A percentile compares a stretch with the other conserved stretches of the same genome.
Conservation (phyloP, 2,329 filamentous ascomycete genomes). For the Exophiala xenobiotica region DNA sequence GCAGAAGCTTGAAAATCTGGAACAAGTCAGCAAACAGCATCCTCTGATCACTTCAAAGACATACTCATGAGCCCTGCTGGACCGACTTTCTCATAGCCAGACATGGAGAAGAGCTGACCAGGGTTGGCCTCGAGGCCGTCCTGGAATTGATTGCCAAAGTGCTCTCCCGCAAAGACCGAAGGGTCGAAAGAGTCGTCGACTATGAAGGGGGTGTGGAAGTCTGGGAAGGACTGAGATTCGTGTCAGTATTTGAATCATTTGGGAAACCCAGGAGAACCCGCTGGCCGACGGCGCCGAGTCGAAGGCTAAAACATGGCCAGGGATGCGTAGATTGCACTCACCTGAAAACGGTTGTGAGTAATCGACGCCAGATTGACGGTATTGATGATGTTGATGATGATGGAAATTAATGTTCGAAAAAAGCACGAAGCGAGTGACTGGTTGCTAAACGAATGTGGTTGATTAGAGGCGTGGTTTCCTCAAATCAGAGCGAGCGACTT, state of each 20-base stretch:
- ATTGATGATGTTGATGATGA: constrained; percentile 37
- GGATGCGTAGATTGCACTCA: constrained; percentile 35
- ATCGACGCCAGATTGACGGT: constrained; percentile 52
- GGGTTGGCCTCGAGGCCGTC: constrained; percentile 55
- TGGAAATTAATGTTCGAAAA: constrained; percentile 35
- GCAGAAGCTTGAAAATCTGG: constrained; percentile 15
- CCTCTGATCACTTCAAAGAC: neutral
- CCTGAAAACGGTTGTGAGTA: constrained; percentile 47
- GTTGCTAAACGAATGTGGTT: constrained; percentile 40
- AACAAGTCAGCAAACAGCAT: neutral
- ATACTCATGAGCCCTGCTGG: constrained; percentile 47
- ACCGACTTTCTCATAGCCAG: constrained; percentile 75
- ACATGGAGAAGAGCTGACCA: constrained; percentile 72
- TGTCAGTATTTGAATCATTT: constrained; percentile 37
- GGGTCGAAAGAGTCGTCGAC: constrained; percentile 49
- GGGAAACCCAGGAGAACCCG: constrained; percentile 20
- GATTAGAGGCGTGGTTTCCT: constrained; percentile 37
- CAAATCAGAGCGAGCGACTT: constrained; percentile 47
- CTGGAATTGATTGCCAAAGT: constrained; percentile 46
- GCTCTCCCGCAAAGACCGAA: constrained; percentile 46
- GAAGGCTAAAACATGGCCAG: constrained; percentile 20
- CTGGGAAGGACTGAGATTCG: constrained; percentile 31
- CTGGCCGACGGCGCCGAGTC: neutral
- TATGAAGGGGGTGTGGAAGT: constrained; percentile 48
- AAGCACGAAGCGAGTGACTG: constrained; percentile 48